phyloP scores from a whole-genome alignment of 331 rosid genomes.

The Pyracantha coccinea region DNA sequence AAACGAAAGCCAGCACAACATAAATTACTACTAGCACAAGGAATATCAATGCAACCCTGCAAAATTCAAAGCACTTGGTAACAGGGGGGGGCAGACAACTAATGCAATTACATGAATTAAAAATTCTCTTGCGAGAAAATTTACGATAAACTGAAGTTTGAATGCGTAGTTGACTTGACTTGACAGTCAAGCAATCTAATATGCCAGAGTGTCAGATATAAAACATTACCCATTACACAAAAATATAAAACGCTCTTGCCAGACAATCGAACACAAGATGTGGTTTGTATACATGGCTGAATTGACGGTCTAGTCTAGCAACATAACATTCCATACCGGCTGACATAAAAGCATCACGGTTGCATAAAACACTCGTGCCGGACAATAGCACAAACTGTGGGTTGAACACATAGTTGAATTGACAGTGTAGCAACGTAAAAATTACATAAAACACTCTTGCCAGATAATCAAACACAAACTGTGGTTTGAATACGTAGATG shows the following conservation, averaged over 20 bases:
- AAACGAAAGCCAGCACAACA: constrained; percentile 75
- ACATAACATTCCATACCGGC: background rate
- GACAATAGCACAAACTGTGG: background rate
- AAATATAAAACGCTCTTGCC: background rate
- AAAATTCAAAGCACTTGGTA: constrained; percentile 18
- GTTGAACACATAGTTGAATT: background rate
- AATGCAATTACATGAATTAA: too few relatives aligned
- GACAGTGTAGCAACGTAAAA: background rate
- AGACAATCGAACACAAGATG: background rate
- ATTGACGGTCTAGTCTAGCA: background rate
- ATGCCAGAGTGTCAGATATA: background rate
- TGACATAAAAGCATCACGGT: background rate
- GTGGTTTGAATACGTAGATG: background rate
- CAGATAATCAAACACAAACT: background rate
- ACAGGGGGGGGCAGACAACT: background rate
- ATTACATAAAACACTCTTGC: too few relatives aligned
- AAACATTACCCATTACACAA: background rate
- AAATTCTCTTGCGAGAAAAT: background rate
- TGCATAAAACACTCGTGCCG: background rate
- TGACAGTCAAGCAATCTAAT: background rate
- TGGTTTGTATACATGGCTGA: background rate
- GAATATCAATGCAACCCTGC: constrained; percentile 76
- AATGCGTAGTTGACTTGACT: background rate
- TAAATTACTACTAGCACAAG: constrained; percentile 62
- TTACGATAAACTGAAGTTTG: background rate